Evolutionary conservation across 345 rosid species (phyloP), one percentile per base, ranked within the genome.

Genomic region (Pseudoturritis turrita): DNA sequence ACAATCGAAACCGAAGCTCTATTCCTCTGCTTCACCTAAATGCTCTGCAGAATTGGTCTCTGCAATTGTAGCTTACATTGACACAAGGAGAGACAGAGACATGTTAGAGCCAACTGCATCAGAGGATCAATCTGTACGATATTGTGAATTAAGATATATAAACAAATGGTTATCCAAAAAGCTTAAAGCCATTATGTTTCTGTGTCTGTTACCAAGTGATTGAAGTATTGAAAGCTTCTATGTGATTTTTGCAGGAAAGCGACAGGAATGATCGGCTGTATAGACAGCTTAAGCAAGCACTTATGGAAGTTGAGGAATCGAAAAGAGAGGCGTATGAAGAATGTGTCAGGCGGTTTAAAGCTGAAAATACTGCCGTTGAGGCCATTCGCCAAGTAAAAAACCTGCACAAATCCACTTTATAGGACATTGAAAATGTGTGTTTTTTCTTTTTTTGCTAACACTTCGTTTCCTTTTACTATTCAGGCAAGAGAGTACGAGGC

Each of bases 301-400:
- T 77, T 13, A 18, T 28, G 26, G 84, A 79, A 50, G 83, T 76
- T 75, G 87, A 77, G 47, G 78, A 79, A 49, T 65, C 61, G 14
- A 86, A 79, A 69, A 69, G 62, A 74, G 81, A 86, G 72, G 80
- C 83, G 1, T 79, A 53, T 25, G 85, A 86, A 72, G 82, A 83
- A 82, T 77, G 80, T 28, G 72, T 60, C 29, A 81, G 74, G 74
- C 82, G 83, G 13, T 57, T 56, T 36, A 81, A 77, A 79, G 83
- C 86, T 73, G 82, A 82, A 75, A 83, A 67, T 62, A 65, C 71
- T 9, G 78, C 77, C 7, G 60, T 77, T 41, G 77, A 79, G 23
- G 83, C 82, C 51, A 61, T 74, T 45, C 77, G 79, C 70, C 70
- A 67, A 67, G 90, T 86, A 82, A 72, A n/a, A 47, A 25, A 28